Evolutionary conservation across 2,329 filamentous ascomycete genomes (phyloP).

Genomic region (Westerdykella ornata): DNA sequence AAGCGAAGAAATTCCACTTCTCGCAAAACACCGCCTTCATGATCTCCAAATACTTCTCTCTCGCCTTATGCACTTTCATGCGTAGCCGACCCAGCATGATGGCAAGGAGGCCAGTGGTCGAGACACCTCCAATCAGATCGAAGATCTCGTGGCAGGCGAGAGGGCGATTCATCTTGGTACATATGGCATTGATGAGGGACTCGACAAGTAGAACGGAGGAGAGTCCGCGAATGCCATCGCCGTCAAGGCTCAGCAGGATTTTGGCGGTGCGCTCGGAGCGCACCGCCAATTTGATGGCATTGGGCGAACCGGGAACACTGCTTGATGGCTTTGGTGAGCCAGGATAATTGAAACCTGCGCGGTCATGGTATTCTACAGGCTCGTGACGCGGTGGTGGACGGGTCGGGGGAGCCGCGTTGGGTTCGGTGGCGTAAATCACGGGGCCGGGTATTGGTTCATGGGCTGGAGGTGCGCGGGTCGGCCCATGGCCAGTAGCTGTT

Average conservation of each 20-base stretch:
- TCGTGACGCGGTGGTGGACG: background rate
- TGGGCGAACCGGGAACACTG: constrained; percentile 1
- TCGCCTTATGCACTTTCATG: constrained; percentile 24
- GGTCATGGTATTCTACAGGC: background rate
- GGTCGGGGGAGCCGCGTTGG: no score
- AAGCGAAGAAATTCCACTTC: constrained; percentile 22
- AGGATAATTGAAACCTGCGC: background rate
- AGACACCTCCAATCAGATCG: constrained; percentile 25
- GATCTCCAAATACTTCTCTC: constrained; percentile 26
- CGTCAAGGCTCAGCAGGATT: constrained; percentile 28
- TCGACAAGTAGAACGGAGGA: constrained; percentile 26
- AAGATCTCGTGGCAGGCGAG: constrained; percentile 28
- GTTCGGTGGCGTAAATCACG: no score
- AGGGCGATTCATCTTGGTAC: constrained; percentile 19
- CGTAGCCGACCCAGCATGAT: constrained; percentile 27
- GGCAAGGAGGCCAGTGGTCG: constrained; percentile 23
- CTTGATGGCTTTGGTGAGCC: no score
- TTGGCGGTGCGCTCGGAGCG: constrained; percentile 12
- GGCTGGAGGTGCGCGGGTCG: no score
- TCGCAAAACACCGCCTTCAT: constrained; percentile 21
- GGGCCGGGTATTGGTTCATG: no score
- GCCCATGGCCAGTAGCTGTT: no score
- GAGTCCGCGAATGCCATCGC: constrained; percentile 28
- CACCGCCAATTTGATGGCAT: background rate
- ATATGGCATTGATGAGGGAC: constrained; percentile 28